These are phyloP conservation scores for Rhizopogon vesiculosus DNA, from an alignment of 768 basidiomycete species.

Conservation along the genomic window DNA sequence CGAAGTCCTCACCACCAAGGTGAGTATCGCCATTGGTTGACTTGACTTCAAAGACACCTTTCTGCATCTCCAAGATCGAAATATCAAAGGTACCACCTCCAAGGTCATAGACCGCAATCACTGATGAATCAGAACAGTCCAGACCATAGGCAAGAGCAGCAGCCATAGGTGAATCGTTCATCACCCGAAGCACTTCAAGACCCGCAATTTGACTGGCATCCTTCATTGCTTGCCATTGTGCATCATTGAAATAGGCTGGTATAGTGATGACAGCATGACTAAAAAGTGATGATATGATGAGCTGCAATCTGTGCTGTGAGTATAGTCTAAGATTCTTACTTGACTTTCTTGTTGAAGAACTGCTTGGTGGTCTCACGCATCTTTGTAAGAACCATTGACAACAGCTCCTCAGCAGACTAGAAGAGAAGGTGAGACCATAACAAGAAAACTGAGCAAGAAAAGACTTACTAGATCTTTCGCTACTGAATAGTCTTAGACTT, in stretches of 20 bases:
- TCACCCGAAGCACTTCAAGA: slow-evolving; percentile 94
- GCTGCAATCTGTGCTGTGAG: neutral
- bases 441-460: neutral
- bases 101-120: slow-evolving; percentile 98
- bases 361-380: slow-evolving; percentile 98
- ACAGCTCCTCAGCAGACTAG: slow-evolving; percentile 84
- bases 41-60: slow-evolving; percentile 99
- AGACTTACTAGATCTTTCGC: no score
- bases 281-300: neutral
- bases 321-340: slow-evolving; percentile 61
- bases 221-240: slow-evolving; percentile 98
- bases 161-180: slow-evolving; percentile 98
- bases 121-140: slow-evolving; percentile 71
- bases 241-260: slow-evolving; percentile 99
- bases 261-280: slow-evolving; percentile 92
- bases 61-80: slow-evolving; percentile 98
- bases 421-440: neutral
- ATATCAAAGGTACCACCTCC: slow-evolving; percentile 99
- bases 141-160: slow-evolving; percentile 98
- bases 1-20: slow-evolving; percentile 96
- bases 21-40: slow-evolving; percentile 99
- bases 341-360: slow-evolving; percentile 88
- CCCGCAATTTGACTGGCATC: slow-evolving; percentile 97
- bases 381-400: slow-evolving; percentile 84
- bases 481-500: no score